Percentiles rank a stretch among this genome's conserved stretches.
Evolutionary conservation across 306 rosid species (phyloP).

Genomic region (Ammopiptanthus mongolicus): DNA sequence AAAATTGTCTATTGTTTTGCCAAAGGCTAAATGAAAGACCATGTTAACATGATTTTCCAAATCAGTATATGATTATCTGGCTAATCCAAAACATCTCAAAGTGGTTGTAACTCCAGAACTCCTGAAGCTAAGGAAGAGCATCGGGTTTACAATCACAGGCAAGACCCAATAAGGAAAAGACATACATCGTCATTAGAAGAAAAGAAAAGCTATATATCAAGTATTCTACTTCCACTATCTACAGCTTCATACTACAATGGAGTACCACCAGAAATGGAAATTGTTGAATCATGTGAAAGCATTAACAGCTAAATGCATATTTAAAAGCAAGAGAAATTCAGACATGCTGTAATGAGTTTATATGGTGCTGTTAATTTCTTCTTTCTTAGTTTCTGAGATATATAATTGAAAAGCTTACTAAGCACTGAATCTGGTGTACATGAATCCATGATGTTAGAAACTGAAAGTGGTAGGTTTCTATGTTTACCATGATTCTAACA

Average conservation of each 20-base stretch:
- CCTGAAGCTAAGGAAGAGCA: slow-evolving; percentile 28
- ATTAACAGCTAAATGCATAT: slow-evolving; percentile 50
- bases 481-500: slow-evolving; percentile 10
- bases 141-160: slow-evolving; percentile 5
- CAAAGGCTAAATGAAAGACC: background rate
- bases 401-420: background rate
- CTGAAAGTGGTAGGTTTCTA: slow-evolving; percentile 57
- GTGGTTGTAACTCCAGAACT: background rate
- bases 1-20: background rate
- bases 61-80: background rate
- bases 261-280: slow-evolving; percentile 54
- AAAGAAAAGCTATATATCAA: slow-evolving; percentile 37
- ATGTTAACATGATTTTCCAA: background rate
- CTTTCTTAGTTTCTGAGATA: background rate
- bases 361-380: slow-evolving; percentile 57
- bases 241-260: slow-evolving; percentile 71
- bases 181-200: slow-evolving; percentile 39
- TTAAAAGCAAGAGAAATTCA: slow-evolving; percentile 61
- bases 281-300: slow-evolving; percentile 65
- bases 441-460: background rate
- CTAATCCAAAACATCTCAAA: slow-evolving; percentile 16
- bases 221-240: slow-evolving; percentile 56
- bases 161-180: slow-evolving; percentile 30
- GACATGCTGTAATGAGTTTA: slow-evolving; percentile 58
- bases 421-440: background rate